Evolutionary conservation across 2,329 filamentous ascomycete species (phyloP).

Genomic region (Phoma sp.): DNA sequence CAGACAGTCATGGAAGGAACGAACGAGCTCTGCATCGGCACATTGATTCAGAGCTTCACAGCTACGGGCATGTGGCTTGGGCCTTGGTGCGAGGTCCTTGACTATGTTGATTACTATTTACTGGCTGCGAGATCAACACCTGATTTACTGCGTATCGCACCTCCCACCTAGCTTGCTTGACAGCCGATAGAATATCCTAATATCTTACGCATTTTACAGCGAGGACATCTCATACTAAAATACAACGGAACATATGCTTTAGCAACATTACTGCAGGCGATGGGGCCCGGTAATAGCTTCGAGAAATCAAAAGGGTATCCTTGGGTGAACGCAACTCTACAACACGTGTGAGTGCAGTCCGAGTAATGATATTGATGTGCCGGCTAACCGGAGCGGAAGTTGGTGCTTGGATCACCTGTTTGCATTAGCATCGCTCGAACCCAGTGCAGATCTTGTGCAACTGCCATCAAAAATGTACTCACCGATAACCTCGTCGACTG

Average conservation of each 20-base stretch:
- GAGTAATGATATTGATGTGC: not conserved
- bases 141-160: not conserved
- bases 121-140: not conserved
- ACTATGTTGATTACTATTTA: constrained; percentile 1
- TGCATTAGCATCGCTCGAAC: constrained; percentile 7
- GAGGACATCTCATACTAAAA: not conserved
- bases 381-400: constrained; percentile 3
- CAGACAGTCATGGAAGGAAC: too few relatives aligned
- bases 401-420: constrained; percentile 13
- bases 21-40: too few relatives aligned
- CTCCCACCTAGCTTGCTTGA: not conserved
- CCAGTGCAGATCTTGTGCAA: constrained; percentile 5
- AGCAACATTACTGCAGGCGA: not conserved
- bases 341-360: not conserved
- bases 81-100: not conserved
- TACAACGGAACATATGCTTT: not conserved
- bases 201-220: too few relatives aligned
- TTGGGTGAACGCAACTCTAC: not conserved
- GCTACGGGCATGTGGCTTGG: too few relatives aligned
- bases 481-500: constrained; percentile 56
- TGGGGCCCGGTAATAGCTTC: not conserved
- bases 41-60: too few relatives aligned
- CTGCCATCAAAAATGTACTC: constrained; percentile 27
- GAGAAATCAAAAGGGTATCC: constrained; percentile 12
- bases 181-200: too few relatives aligned